phyloP scores from a whole-genome alignment of 495 filamentous ascomycete species.

The Penicillium cinerascens region DNA sequence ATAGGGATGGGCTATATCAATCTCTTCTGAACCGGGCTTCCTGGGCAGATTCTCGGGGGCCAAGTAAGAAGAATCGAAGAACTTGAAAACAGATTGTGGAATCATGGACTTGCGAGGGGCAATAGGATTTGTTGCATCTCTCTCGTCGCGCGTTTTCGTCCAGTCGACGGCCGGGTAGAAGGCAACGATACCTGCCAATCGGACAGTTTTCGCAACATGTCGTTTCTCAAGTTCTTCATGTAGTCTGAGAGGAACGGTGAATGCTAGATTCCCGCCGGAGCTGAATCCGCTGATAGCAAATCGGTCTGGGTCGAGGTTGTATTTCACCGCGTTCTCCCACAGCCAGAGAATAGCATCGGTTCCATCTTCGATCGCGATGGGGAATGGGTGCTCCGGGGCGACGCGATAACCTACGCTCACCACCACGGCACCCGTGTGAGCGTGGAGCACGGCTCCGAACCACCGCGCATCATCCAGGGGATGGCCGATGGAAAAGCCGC shows the following conservation, averaged over 20 bases:
- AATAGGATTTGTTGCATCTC: constrained; percentile 19
- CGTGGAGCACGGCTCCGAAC: constrained; percentile 7
- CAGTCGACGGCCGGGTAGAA: constrained; percentile 77
- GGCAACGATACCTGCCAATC: constrained; percentile 47
- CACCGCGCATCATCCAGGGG: constrained; percentile 23
- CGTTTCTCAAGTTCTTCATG: constrained; percentile 21
- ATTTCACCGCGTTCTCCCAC: constrained; percentile 45
- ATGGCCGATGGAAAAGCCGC: constrained; percentile 39
- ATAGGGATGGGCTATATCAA: constrained; percentile 23
- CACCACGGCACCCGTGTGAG: constrained; percentile 10
- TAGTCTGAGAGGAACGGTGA: constrained; percentile 64
- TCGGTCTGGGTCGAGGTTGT: constrained; percentile 45
- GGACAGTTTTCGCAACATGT: constrained; percentile 17
- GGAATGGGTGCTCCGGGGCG: constrained; percentile 37
- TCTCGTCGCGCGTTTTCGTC: constrained; percentile 57
- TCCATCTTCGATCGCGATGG: constrained; percentile 60
- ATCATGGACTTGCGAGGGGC: constrained; percentile 13
- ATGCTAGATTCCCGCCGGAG: constrained; percentile 70
- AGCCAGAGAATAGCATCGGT: constrained; percentile 55
- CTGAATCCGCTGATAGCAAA: constrained; percentile 69
- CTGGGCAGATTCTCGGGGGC: constrained; percentile 8
- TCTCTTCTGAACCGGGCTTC: not conserved
- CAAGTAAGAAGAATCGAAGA: constrained; percentile 23
- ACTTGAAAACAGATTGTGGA: constrained; percentile 4
- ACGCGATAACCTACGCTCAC: constrained; percentile 34